These are phyloP conservation scores for Metschnikowia drakensbergensis DNA, from an alignment of 805 yeast species.

Conservation along the genomic window DNA sequence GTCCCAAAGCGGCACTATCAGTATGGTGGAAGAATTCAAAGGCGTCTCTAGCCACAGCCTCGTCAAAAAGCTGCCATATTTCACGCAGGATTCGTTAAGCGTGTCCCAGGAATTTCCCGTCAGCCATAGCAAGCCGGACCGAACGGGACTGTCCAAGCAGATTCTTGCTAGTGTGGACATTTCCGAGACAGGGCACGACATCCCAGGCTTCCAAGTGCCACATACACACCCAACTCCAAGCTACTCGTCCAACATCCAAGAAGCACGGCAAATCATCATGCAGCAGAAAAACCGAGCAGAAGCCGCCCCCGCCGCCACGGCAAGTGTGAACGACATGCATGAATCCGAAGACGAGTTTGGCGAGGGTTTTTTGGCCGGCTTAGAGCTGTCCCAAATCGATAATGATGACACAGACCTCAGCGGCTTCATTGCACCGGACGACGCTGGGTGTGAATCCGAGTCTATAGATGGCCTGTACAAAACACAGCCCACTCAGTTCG, in stretches of 20 bases:
- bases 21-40: not conserved
- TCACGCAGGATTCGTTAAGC: not conserved
- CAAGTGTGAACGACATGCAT: not conserved
- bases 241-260: not conserved
- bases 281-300: not conserved
- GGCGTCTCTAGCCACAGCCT: not conserved
- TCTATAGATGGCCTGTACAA: constrained; percentile 15
- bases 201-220: not conserved
- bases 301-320: not conserved
- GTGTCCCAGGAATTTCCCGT: not conserved
- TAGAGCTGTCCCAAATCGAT: constrained; percentile 16
- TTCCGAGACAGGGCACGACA: not conserved
- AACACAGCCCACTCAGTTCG: constrained; percentile 15
- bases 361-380: constrained; percentile 17
- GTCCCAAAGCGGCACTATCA: not conserved
- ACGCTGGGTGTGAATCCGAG: constrained; percentile 9
- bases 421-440: constrained; percentile 18
- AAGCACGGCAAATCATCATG: constrained; percentile 1
- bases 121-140: not conserved
- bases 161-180: not conserved
- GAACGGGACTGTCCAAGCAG: not conserved
- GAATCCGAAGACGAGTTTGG: constrained; percentile 19
- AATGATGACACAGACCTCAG: constrained; percentile 17
- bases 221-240: not conserved
- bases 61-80: not conserved